A percentile compares a stretch with the other conserved stretches of the same genome.
phyloP scores from a whole-genome alignment of 1,284 basidiomycete genomes.

The Inonotus hispidus region DNA sequence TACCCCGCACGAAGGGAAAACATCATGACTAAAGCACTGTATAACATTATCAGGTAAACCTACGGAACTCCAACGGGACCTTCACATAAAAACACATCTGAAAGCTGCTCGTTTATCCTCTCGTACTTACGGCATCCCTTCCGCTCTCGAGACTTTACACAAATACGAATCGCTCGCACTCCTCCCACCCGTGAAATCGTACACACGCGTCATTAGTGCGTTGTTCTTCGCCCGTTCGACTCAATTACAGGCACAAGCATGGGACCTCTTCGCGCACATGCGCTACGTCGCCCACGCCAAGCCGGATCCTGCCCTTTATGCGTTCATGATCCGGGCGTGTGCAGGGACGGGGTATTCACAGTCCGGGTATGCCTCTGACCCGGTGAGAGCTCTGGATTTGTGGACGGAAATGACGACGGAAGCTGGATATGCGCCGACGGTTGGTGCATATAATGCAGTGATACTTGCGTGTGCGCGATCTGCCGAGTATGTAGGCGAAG shows the following conservation, averaged over 20 bases:
- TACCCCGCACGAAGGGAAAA: background rate
- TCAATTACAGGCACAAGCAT: conserved; percentile 67
- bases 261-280: conserved; percentile 95
- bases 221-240: conserved; percentile 50
- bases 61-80: conserved; percentile 54
- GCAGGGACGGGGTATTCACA: conserved; percentile 44
- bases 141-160: conserved; percentile 58
- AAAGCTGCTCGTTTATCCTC: conserved; percentile 30
- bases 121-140: conserved; percentile 40
- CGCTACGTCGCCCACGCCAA: conserved; percentile 87
- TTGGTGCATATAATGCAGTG: conserved; percentile 73
- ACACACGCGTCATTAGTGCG: conserved; percentile 55
- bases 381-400: conserved; percentile 88
- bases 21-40: background rate
- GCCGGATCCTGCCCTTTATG: conserved; percentile 74
- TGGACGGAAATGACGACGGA: conserved; percentile 87
- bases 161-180: conserved; percentile 54
- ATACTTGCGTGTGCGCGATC: conserved; percentile 74
- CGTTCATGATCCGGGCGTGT: conserved; percentile 86
- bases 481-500: conserved; percentile 66
- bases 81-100: conserved; percentile 61
- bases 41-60: conserved; percentile 34
- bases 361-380: conserved; percentile 53
- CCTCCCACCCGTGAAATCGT: conserved; percentile 59
- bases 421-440: conserved; percentile 56